Evolutionary conservation across 2,329 filamentous ascomycete species (phyloP).

Genomic region (Cercospora sp.): DNA sequence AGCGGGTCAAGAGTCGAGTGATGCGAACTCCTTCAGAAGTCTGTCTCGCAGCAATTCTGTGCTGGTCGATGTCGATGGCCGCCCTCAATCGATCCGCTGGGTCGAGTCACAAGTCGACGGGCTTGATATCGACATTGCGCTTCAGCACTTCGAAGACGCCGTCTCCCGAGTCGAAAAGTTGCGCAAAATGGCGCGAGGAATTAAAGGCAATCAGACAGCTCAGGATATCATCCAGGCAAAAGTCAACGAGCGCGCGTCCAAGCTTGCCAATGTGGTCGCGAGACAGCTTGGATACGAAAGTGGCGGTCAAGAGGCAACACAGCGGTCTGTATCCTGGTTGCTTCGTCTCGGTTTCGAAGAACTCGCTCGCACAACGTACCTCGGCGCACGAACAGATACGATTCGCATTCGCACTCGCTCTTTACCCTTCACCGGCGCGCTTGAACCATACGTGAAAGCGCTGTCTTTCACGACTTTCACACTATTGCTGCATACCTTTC

Average conservation of each 20-base stretch:
- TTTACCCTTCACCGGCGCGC: constrained; percentile 91
- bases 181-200: constrained; percentile 71
- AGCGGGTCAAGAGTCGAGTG: constrained; percentile 48
- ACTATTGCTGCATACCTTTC: constrained; percentile 86
- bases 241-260: constrained; percentile 79
- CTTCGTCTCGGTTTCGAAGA: constrained; percentile 87
- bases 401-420: constrained; percentile 83
- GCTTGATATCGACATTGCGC: constrained; percentile 90
- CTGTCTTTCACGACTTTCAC: constrained; percentile 95
- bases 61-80: constrained; percentile 92
- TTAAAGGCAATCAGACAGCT: constrained; percentile 82
- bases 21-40: constrained; percentile 25
- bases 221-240: constrained; percentile 93
- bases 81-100: constrained; percentile 93
- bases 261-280: constrained; percentile 75
- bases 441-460: constrained; percentile 92
- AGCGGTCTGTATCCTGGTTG: constrained; percentile 80
- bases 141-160: constrained; percentile 83
- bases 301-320: constrained; percentile 73
- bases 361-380: constrained; percentile 80
- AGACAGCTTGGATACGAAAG: constrained; percentile 76
- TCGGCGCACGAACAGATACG: constrained; percentile 73
- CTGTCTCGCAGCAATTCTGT: constrained; percentile 50
- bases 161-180: constrained; percentile 84
- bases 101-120: constrained; percentile 94